Base-by-base conservation (phyloP, 1,284 basidiomycete genomes). In the Malassezia dermatis region DNA sequence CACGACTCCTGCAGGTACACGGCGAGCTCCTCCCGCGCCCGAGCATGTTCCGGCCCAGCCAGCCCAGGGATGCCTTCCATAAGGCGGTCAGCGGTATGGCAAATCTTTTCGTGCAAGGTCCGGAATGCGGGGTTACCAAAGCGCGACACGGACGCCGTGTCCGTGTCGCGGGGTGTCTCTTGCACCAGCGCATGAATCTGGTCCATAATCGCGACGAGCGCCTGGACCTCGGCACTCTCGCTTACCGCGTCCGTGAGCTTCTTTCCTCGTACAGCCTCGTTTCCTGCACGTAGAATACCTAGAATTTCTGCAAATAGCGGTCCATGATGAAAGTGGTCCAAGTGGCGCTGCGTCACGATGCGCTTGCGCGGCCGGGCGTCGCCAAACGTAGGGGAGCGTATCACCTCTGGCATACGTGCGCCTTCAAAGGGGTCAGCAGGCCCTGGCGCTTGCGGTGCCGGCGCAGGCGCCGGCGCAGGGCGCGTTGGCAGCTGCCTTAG, bases 41-140 rank as follows among this genome's bases (percentile, higher is more conserved):
- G 53, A 8, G 39, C 48, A 11, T 45, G 50, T n/a, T 42, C 34
- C 2, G 65, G 54, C 0, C 54, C 32, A 2, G 47, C 35, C 0
- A 69, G 69, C 59, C 80, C 81, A 42, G 48, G 64, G 8, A 64
- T 48, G 34, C 35, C 51, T 28, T 47, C 52, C 32, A 62, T 59
- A 17, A 64, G 56, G 34, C 23, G 53, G 46, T 58, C 23, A 69
- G 80, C 63, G 65, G 86, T 87, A 75, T 86, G 80, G 17, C 78
- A 71, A 13, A 96, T 79, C 66, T 83, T 82, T 75, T 93, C 88
- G 68, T 93, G 89, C 68, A 98, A 91, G 0, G 82, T 83, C 66
- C 86, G 81, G 77, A 99, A 99, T 0, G 93, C 93, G 1, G 93
- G 91, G 75, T 99, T 99, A 2, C 93, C 94, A 67, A 99, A 99